Conservation (phyloP, 306 rosid species). For the Dicorynia guianensis region DNA sequence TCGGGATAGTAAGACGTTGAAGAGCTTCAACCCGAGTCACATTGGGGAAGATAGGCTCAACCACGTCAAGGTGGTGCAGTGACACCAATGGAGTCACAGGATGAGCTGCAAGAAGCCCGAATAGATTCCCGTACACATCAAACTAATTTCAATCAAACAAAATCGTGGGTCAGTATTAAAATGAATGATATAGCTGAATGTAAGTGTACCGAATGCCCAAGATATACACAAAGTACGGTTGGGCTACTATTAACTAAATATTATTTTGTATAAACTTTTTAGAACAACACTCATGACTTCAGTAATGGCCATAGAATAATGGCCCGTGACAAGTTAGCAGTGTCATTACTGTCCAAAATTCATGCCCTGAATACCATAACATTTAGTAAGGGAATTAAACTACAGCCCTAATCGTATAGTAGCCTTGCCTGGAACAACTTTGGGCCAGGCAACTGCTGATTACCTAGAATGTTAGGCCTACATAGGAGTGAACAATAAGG, state of each 20-base stretch:
- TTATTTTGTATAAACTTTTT: no score
- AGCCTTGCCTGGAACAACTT: constrained; percentile 11
- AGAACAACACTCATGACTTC: no score
- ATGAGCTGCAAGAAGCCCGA: constrained; percentile 96
- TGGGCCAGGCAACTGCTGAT: constrained; percentile 31
- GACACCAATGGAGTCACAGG: constrained; percentile 94
- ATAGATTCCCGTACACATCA: constrained; percentile 92
- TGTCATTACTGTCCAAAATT: constrained; percentile 8
- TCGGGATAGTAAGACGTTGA: constrained; percentile 68
- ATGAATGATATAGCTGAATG: no score
- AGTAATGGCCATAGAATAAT: neutral
- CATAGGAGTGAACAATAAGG: neutral
- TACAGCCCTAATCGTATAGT: neutral
- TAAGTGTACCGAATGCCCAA: no score
- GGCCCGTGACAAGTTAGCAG: constrained; percentile 10
- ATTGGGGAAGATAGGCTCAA: constrained; percentile 94
- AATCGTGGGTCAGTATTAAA: neutral
- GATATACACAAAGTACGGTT: no score
- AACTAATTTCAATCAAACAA: constrained; percentile 61
- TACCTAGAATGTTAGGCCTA: neutral
- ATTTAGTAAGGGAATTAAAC: neutral
- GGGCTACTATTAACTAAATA: no score
- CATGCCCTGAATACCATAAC: neutral
- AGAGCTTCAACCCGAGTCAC: constrained; percentile 74
- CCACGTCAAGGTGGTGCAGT: constrained; percentile 94